These are phyloP conservation scores for Pseudogymnoascus sp. DNA, from an alignment of 2,329 filamentous ascomycete genomes.

Conservation along the genomic window DNA sequence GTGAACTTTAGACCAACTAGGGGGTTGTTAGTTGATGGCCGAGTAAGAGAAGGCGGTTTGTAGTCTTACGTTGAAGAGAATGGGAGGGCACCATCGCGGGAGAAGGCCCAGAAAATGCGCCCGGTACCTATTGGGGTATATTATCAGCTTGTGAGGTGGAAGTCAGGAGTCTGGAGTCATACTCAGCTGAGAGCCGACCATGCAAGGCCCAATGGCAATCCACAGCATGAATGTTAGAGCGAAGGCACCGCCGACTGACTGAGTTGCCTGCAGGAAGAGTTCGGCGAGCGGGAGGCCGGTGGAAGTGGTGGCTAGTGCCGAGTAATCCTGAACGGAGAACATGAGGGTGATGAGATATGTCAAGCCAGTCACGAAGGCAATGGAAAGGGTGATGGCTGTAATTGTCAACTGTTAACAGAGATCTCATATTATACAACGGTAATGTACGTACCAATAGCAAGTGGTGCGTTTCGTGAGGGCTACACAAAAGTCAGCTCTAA, in stretches of 20 bases:
- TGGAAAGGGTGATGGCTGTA: conserved; percentile 37
- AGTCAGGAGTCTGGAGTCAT: conserved; percentile 3
- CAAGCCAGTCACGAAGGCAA: conserved; percentile 42
- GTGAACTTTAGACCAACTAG: conserved; percentile 31
- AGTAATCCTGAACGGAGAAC: conserved; percentile 42
- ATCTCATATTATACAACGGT: neutral
- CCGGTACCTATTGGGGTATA: conserved; percentile 20
- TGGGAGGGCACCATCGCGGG: conserved; percentile 36
- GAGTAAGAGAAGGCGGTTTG: conserved; percentile 6
- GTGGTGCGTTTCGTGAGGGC: conserved; percentile 31
- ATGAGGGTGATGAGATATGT: conserved; percentile 43
- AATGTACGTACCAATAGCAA: conserved; percentile 22
- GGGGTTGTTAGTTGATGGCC: conserved; percentile 14
- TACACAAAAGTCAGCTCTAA: neutral
- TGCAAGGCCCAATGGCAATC: conserved; percentile 30
- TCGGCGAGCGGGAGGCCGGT: conserved; percentile 38
- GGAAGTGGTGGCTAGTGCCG: conserved; percentile 32
- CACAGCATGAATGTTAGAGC: conserved; percentile 35
- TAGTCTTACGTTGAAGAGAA: conserved; percentile 23
- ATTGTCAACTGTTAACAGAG: neutral
- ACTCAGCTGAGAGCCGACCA: conserved; percentile 29
- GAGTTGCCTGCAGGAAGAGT: conserved; percentile 37
- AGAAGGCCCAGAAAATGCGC: conserved; percentile 35
- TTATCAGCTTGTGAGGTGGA: conserved; percentile 14
- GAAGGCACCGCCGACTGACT: conserved; percentile 34